These are phyloP conservation scores for Pichia manshurica DNA, from an alignment of 805 yeast species.

Conservation along the genomic window DNA sequence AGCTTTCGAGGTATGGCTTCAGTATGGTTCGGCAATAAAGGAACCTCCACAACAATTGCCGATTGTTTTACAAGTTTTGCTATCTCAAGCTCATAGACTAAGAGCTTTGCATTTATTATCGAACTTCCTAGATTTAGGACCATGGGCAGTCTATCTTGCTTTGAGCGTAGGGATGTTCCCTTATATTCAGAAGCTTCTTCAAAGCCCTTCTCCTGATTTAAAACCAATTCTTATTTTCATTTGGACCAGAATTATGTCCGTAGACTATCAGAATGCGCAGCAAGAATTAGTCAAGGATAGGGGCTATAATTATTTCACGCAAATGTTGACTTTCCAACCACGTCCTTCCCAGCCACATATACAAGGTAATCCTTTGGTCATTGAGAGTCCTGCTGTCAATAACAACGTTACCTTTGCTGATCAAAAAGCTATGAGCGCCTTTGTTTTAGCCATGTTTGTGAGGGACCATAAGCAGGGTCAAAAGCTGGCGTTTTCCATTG, in stretches of 20 bases:
- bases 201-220: constrained; percentile 91
- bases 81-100: constrained; percentile 90
- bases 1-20: constrained; percentile 94
- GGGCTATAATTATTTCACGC: constrained; percentile 81
- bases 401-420: constrained; percentile 47
- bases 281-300: constrained; percentile 87
- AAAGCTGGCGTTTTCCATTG: constrained; percentile 68
- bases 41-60: constrained; percentile 95
- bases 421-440: constrained; percentile 93
- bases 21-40: constrained; percentile 77
- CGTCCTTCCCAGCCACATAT: constrained; percentile 18
- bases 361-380: constrained; percentile 22
- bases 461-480: constrained; percentile 78
- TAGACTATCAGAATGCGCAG: constrained; percentile 84
- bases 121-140: constrained; percentile 86
- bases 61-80: constrained; percentile 81
- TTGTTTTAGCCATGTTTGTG: constrained; percentile 79
- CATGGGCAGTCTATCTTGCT: constrained; percentile 95
- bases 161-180: constrained; percentile 94
- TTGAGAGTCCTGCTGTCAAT: constrained; percentile 35
- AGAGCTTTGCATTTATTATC: constrained; percentile 81
- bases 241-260: constrained; percentile 97
- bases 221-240: constrained; percentile 92
- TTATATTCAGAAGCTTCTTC: constrained; percentile 81
- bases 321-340: constrained; percentile 52